Conservation (phyloP, 768 basidiomycete species). For the Russula earlei region DNA sequence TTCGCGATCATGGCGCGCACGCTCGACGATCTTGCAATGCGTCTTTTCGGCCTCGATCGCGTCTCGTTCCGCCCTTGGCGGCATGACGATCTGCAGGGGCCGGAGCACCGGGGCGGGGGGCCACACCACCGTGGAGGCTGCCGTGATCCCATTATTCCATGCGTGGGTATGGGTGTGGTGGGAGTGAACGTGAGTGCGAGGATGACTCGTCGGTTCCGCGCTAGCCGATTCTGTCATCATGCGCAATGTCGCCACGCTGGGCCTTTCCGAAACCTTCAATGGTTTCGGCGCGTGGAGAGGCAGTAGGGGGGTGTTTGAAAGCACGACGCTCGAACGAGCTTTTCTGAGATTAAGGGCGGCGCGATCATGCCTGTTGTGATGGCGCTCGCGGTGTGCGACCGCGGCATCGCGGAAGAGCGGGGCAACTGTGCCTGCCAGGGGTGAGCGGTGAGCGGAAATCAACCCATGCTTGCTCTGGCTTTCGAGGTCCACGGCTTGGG, state of each 20-base stretch:
- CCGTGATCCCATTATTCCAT: background rate
- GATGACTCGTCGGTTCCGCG: background rate
- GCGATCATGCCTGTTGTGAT: background rate
- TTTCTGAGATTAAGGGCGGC: constrained; percentile 4
- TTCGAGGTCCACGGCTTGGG: background rate
- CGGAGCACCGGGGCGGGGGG: constrained; percentile 7
- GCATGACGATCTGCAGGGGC: background rate
- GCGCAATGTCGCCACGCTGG: background rate
- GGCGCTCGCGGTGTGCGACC: background rate
- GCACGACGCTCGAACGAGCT: constrained; percentile 2
- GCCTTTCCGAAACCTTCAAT: background rate
- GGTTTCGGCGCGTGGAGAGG: constrained; percentile 9
- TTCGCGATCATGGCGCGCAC: background rate
- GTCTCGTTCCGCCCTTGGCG: background rate
- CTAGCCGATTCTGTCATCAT: background rate
- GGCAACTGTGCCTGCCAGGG: background rate
- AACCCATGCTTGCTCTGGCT: background rate
- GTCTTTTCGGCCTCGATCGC: constrained; percentile 2
- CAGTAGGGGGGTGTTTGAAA: background rate
- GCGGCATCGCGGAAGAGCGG: background rate
- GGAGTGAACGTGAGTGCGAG: too few relatives aligned
- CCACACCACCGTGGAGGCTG: background rate
- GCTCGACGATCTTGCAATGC: background rate
- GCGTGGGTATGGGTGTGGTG: too few relatives aligned
- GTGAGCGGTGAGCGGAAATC: background rate